A percentile compares a stretch with the other conserved stretches of the same genome.
Conservation (phyloP, 192 early-diverging fungal species). For the Podila clonocystis region DNA sequence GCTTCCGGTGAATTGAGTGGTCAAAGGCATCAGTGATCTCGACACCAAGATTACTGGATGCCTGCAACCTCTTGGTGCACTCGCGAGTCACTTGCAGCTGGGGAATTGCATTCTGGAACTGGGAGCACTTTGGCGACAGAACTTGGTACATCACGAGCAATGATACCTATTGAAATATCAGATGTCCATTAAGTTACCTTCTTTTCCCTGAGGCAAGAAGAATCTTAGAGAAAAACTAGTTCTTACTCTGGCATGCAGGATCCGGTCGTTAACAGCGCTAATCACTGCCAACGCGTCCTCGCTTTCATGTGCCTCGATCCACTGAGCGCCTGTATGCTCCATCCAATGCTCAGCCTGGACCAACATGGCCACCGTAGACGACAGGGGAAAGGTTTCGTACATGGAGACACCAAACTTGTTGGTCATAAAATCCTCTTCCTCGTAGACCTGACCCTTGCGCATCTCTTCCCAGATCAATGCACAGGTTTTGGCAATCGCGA, state of each 20-base stretch:
- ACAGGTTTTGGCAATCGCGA: conserved; percentile 62
- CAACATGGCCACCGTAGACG: conserved; percentile 42
- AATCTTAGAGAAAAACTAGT: neutral
- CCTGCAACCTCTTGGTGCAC: conserved; percentile 14
- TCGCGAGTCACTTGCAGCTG: conserved; percentile 24
- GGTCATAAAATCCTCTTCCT: conserved; percentile 71
- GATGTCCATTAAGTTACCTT: no score
- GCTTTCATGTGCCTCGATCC: conserved; percentile 33
- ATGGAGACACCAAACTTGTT: conserved; percentile 64
- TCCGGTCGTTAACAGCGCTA: conserved; percentile 19
- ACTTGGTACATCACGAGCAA: conserved; percentile 56
- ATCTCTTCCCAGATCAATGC: conserved; percentile 64
- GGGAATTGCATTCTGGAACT: conserved; percentile 46
- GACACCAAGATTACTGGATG: conserved; percentile 35
- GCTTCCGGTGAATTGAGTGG: conserved; percentile 68
- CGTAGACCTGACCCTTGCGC: conserved; percentile 64
- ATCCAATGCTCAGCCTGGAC: conserved; percentile 53
- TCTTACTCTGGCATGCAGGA: conserved; percentile 35
- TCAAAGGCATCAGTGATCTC: conserved; percentile 63
- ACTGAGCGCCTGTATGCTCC: conserved; percentile 28
- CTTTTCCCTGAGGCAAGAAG: no score
- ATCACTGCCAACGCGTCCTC: conserved; percentile 1
- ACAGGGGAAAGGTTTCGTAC: conserved; percentile 52
- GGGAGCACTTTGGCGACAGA: conserved; percentile 52
- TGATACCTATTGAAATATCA: conserved; percentile 29